These are phyloP conservation scores for Skeletonema potamos DNA, from an alignment of 108 stramenopile genomes.

Conservation along the genomic window DNA sequence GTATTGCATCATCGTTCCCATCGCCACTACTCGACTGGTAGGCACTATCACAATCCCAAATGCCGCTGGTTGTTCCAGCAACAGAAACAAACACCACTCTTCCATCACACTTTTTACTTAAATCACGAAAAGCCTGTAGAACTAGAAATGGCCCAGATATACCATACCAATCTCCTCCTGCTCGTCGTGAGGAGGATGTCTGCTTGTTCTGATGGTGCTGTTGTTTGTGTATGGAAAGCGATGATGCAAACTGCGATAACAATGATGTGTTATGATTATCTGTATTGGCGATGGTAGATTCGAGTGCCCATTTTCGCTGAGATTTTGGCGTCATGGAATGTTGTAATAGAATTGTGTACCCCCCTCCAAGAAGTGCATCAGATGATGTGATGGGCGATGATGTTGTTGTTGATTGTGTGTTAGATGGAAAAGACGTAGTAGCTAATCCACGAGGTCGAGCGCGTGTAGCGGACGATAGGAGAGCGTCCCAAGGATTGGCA, in stretches of 20 bases:
- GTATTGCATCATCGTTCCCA: background rate
- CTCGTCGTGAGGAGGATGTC: background rate
- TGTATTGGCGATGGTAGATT: slow-evolving; percentile 5
- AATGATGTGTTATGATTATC: background rate
- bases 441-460: background rate
- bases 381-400: background rate
- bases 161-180: slow-evolving; percentile 14
- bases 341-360: slow-evolving; percentile 38
- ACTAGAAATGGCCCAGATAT: slow-evolving; percentile 28
- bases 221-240: background rate
- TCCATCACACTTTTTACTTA: slow-evolving; percentile 29
- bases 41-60: slow-evolving; percentile 6
- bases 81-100: slow-evolving; percentile 29
- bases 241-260: background rate
- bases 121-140: slow-evolving; percentile 21
- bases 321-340: slow-evolving; percentile 38
- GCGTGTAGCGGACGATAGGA: slow-evolving; percentile 14
- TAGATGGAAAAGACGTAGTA: too few species aligned
- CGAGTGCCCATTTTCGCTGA: slow-evolving; percentile 21
- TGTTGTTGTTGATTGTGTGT: background rate
- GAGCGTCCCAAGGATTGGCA: slow-evolving; percentile 22
- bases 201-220: background rate
- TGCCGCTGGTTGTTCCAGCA: slow-evolving; percentile 11
- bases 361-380: slow-evolving; percentile 5
- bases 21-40: background rate